phyloP scores from a whole-genome alignment of 2,329 filamentous ascomycete species.

The Sporothrix luriei region DNA sequence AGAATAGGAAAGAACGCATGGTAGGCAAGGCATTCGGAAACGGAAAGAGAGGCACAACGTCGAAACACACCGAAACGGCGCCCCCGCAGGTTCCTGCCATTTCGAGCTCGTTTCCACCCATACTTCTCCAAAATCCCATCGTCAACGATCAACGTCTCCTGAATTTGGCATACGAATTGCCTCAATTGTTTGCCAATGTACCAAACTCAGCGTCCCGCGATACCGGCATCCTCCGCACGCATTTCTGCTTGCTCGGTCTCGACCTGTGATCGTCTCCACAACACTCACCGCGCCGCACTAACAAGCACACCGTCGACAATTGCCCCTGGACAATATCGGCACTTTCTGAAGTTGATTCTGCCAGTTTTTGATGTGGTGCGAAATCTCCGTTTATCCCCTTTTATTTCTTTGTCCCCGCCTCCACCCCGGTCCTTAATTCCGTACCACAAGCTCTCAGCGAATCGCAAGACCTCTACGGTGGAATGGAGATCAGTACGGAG shows the following conservation, averaged over 20 bases:
- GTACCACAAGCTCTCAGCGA: not conserved
- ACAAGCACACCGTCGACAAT: constrained; percentile 9
- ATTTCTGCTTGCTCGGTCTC: constrained; percentile 6
- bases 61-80: not conserved
- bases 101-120: constrained; percentile 1
- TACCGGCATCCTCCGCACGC: not conserved
- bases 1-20: constrained; percentile 14
- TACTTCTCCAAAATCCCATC: constrained; percentile 15
- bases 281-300: constrained; percentile 12
- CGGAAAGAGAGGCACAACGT: not conserved
- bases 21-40: not conserved
- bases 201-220: not conserved
- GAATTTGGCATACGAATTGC: constrained; percentile 1
- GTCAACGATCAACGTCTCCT: not conserved
- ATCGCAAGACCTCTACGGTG: not conserved
- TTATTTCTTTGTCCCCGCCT: constrained; percentile 2
- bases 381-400: not conserved
- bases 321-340: constrained; percentile 18
- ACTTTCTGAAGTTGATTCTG: constrained; percentile 8
- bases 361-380: not conserved
- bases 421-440: not conserved
- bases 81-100: not conserved
- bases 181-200: not conserved
- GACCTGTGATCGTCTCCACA: constrained; percentile 19
- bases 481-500: not conserved